Evolutionary conservation across 768 basidiomycete species (phyloP).

Genomic region (Lentinus tigrinus): DNA sequence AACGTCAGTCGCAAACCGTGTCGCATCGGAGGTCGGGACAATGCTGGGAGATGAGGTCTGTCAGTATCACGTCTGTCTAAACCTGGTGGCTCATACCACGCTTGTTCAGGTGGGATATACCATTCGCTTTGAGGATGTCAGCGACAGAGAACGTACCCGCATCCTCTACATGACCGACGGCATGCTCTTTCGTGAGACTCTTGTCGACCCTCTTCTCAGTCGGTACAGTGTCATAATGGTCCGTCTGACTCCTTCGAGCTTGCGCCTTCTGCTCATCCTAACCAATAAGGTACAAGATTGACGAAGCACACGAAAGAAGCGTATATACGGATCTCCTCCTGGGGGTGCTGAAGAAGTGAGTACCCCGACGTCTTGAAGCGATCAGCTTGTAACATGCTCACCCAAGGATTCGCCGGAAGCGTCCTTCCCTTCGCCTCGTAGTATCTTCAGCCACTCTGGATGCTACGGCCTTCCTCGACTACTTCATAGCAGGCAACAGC

Average conservation of each 20-base stretch:
- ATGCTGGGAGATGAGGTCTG: constrained; percentile 85
- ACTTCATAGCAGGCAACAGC: constrained; percentile 71
- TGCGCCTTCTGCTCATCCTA: constrained; percentile 21
- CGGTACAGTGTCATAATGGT: constrained; percentile 97
- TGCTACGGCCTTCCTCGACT: constrained; percentile 83
- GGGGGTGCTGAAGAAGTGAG: constrained; percentile 90
- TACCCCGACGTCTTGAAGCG: not conserved
- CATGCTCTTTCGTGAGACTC: constrained; percentile 92
- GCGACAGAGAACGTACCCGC: constrained; percentile 77
- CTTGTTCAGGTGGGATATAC: constrained; percentile 85
- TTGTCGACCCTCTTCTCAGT: constrained; percentile 88
- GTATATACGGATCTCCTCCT: constrained; percentile 94
- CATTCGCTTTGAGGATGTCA: constrained; percentile 95
- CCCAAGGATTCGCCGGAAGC: constrained; percentile 82
- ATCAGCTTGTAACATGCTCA: not conserved
- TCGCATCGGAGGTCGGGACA: constrained; percentile 89
- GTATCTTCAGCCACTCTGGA: constrained; percentile 97
- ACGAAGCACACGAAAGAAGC: constrained; percentile 96
- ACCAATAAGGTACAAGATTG: constrained; percentile 56
- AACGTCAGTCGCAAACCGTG: constrained; percentile 88
- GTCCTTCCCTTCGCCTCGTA: constrained; percentile 85
- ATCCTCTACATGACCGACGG: constrained; percentile 98
- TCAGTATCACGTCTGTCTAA: not conserved
- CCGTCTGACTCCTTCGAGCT: not conserved
- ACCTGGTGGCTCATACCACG: not conserved